Conservation (phyloP, 2,329 filamentous ascomycete species). For the Onygenales sp. region DNA sequence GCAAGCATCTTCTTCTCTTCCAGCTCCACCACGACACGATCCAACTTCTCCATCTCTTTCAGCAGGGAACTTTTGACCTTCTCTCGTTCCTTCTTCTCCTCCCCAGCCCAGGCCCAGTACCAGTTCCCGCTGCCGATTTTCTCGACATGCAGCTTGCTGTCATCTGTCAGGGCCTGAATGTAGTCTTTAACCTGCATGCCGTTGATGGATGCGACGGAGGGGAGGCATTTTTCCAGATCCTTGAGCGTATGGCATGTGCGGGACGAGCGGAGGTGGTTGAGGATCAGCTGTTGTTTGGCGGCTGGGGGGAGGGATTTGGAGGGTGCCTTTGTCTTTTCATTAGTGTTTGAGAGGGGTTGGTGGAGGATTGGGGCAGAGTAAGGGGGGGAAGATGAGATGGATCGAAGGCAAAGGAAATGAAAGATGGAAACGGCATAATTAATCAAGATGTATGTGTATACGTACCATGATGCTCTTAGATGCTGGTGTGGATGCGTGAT, state of each 20-base stretch:
- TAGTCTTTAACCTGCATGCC: slow-evolving; percentile 60
- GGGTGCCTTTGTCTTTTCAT: slow-evolving; percentile 10
- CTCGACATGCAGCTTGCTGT: slow-evolving; percentile 53
- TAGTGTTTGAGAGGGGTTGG: not conserved
- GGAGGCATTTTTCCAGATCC: slow-evolving; percentile 57
- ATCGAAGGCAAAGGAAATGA: not conserved
- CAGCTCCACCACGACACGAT: slow-evolving; percentile 11
- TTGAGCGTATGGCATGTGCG: slow-evolving; percentile 56
- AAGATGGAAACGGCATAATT: too few relatives aligned
- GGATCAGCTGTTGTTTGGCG: slow-evolving; percentile 49
- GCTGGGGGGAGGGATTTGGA: slow-evolving; percentile 49
- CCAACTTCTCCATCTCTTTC: slow-evolving; percentile 23
- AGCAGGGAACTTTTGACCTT: slow-evolving; percentile 23
- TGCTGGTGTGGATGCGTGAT: too few relatives aligned
- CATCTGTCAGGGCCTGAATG: slow-evolving; percentile 52
- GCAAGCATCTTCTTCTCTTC: slow-evolving; percentile 12
- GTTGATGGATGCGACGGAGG: slow-evolving; percentile 53
- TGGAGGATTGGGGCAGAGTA: not conserved
- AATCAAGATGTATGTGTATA: too few relatives aligned
- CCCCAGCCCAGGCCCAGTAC: slow-evolving; percentile 59
- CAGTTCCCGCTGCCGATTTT: slow-evolving; percentile 64
- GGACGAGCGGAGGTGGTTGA: slow-evolving; percentile 51
- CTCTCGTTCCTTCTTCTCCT: slow-evolving; percentile 36
- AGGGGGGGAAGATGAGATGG: not conserved
- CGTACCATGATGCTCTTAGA: not conserved